These are phyloP conservation scores for Vitis hybrid DNA, from an alignment of 177 flowering plant genomes.

Conservation along the genomic window DNA sequence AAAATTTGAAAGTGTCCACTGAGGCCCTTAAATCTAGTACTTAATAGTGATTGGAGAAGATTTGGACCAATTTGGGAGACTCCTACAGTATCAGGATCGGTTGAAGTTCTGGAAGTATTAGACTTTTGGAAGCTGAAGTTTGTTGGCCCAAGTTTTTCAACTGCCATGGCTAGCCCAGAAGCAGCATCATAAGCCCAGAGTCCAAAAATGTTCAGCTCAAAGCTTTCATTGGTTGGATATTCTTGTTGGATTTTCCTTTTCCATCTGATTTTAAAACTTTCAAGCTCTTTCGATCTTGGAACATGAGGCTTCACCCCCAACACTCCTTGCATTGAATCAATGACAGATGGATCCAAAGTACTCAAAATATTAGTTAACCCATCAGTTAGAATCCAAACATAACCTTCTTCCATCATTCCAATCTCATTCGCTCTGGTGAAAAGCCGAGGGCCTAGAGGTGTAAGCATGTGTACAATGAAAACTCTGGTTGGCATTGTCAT, in stretches of 20 bases:
- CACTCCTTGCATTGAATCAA: conserved; percentile 22
- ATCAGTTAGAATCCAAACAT: conserved; percentile 25
- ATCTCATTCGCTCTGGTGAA: conserved; percentile 10
- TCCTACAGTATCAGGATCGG: conserved; percentile 25
- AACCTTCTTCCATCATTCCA: conserved; percentile 25
- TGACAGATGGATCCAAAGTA: not conserved
- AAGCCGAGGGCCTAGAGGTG: not conserved
- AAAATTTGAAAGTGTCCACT: conserved; percentile 24
- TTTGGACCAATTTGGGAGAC: conserved; percentile 25
- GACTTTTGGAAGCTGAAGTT: conserved; percentile 4
- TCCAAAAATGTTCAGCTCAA: too few species aligned
- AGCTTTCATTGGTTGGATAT: conserved; percentile 19
- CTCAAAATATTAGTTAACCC: conserved; percentile 7
- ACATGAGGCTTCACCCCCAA: conserved; percentile 7
- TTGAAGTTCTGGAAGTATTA: not conserved
- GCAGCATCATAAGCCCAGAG: too few species aligned
- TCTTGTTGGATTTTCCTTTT: conserved; percentile 20
- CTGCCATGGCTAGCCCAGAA: too few species aligned
- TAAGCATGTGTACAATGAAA: conserved; percentile 19
- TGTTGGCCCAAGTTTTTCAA: not conserved
- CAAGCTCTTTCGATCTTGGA: not conserved
- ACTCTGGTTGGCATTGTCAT: conserved; percentile 21
- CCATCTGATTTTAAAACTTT: not conserved
- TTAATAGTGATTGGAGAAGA: conserved; percentile 14
- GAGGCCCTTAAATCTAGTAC: conserved; percentile 28